A percentile compares a stretch with the other conserved stretches of the same genome.
These are phyloP conservation scores for Ganoderma lucidum DNA, from an alignment of 1,284 basidiomycete species.

Conservation along the genomic window DNA sequence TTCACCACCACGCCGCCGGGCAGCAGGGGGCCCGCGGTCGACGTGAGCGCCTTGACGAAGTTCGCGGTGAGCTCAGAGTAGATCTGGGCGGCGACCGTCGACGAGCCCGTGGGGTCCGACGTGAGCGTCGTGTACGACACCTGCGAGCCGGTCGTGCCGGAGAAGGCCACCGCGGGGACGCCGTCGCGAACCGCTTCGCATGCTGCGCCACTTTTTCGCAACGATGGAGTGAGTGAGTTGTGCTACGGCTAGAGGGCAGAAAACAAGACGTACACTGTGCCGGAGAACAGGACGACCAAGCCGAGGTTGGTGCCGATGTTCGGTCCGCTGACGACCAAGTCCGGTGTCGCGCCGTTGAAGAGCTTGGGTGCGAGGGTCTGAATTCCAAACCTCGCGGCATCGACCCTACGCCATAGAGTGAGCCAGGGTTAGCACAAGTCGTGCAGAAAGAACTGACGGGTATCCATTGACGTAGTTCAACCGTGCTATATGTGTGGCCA, in stretches of 20 bases:
- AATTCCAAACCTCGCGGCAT: constrained; percentile 55
- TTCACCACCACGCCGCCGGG: constrained; percentile 53
- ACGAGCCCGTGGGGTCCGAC: constrained; percentile 41
- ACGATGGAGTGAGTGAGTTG: neutral
- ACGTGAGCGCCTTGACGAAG: constrained; percentile 49
- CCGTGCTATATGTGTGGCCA: constrained; percentile 24
- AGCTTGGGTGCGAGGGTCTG: constrained; percentile 54
- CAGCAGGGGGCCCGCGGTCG: constrained; percentile 44
- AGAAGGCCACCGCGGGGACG: constrained; percentile 60
- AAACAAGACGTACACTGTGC: constrained; percentile 31
- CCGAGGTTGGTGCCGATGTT: constrained; percentile 37
- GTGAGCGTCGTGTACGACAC: constrained; percentile 57
- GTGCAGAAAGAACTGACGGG: constrained; percentile 27
- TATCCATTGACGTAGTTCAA: constrained; percentile 38
- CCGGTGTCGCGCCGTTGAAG: constrained; percentile 49
- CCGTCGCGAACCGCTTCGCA: constrained; percentile 54
- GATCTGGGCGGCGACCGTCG: constrained; percentile 48
- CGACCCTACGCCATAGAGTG: constrained; percentile 41
- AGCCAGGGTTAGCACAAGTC: neutral
- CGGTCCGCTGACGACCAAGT: constrained; percentile 53
- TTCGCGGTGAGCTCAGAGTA: constrained; percentile 53
- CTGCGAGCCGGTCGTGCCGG: constrained; percentile 49
- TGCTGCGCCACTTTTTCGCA: constrained; percentile 53
- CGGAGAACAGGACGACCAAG: constrained; percentile 28
- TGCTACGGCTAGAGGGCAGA: constrained; percentile 4